Evolutionary conservation across 2,329 filamentous ascomycete species (phyloP).

Genomic region (Aspergillus tanneri): DNA sequence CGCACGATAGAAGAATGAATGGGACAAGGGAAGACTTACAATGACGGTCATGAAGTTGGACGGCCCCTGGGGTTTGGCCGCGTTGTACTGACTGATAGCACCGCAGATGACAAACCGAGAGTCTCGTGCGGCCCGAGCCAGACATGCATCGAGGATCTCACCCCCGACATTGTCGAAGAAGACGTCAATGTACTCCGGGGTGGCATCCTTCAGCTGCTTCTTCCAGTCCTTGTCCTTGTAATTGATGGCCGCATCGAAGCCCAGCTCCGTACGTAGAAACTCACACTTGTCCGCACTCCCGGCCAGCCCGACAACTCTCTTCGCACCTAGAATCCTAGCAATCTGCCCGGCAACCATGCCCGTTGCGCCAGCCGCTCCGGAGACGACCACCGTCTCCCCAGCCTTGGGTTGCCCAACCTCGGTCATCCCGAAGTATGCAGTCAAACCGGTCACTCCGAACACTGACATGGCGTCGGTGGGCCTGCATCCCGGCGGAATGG

Average conservation of each 20-base stretch:
- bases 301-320: conserved; percentile 62
- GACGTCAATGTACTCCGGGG: conserved; percentile 62
- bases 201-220: conserved; percentile 60
- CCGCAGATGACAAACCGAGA: conserved; percentile 72
- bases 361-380: conserved; percentile 74
- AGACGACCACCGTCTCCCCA: conserved; percentile 74
- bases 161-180: conserved; percentile 75
- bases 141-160: conserved; percentile 66
- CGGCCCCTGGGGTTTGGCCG: conserved; percentile 55
- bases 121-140: conserved; percentile 61
- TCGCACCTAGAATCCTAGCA: conserved; percentile 68
- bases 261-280: conserved; percentile 64
- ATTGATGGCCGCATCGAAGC: conserved; percentile 67
- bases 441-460: conserved; percentile 67
- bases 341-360: conserved; percentile 76
- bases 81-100: conserved; percentile 68
- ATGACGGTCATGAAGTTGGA: conserved; percentile 47
- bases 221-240: conserved; percentile 66
- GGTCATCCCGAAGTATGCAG: conserved; percentile 72
- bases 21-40: conserved; percentile 29
- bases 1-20: not conserved
- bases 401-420: conserved; percentile 66
- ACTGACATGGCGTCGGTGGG: conserved; percentile 62
- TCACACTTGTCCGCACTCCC: conserved; percentile 66
- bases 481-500: conserved; percentile 48